Evolutionary conservation across 2,329 filamentous ascomycete species (phyloP), one percentile per base, ranked within the genome.

Genomic region (Colletotrichum sidae): DNA sequence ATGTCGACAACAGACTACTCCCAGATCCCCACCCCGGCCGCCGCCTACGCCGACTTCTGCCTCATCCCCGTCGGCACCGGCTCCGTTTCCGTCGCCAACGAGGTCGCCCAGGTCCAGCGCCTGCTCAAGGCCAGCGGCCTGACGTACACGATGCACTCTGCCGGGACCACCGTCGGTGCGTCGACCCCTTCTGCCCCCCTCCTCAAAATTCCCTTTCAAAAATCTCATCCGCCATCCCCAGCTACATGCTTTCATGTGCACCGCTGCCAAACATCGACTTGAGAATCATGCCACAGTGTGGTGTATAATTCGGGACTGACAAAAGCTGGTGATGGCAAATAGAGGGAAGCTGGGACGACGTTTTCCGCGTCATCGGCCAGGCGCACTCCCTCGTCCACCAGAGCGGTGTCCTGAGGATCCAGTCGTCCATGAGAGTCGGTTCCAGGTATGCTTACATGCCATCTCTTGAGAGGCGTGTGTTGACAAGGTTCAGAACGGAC

Each of bases 291-390:
- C 25, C 25, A 25, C 25, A 1, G 25, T 25, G 25, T 25, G 25
- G 4, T 25, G 25, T 25, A 1, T 25, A 5, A 25, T 25, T 25
- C 25, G 25, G 25, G 4, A 25, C 60, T 63, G 0, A 98, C 94
- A 0, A 86, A 97, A 58, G 92, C 25, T 25, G 25, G 4, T 25
- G 25, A 25, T 25, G 25, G 25, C 25, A 25, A 25, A 25, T 71
- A 97, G 95, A 98, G 81, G 96, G 95, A 2, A 86, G 89, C 45
- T 98, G 96, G 95, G 92, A 96, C 69, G 88, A 92, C 38, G 94
- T 97, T 64, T 94, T 97, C 85, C 84, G 82, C 60, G 85, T 94
- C 35, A 92, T 97, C 70, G 94, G 94, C n/a, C 92, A 95, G 80
- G 92, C 92, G 4, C 94, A 97, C 79, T 85, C 86, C 0, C 81